Conservation (phyloP, 148 eudicot genomes). For the Tetragonia tetragonoides region DNA sequence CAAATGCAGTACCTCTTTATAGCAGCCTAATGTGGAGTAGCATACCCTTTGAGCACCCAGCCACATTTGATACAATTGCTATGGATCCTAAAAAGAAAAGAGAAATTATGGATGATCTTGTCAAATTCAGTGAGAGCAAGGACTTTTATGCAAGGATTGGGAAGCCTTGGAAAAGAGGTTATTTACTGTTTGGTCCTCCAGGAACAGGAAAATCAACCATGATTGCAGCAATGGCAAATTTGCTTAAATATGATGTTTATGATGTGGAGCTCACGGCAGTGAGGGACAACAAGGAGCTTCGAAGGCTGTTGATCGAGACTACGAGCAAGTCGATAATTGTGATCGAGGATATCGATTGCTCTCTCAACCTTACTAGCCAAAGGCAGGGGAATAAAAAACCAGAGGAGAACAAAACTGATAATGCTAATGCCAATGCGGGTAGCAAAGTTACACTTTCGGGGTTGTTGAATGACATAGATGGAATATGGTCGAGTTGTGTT, state of each 20-base stretch:
- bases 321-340: slow-evolving; percentile 48
- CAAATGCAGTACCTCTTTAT: slow-evolving; percentile 25
- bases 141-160: slow-evolving; percentile 51
- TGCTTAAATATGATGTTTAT: slow-evolving; percentile 40
- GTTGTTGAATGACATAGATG: slow-evolving; percentile 38
- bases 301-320: slow-evolving; percentile 45
- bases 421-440: slow-evolving; percentile 10
- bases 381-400: slow-evolving; percentile 26
- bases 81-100: slow-evolving; percentile 51
- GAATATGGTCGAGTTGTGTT: slow-evolving; percentile 52
- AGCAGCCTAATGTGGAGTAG: slow-evolving; percentile 37
- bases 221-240: slow-evolving; percentile 61
- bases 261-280: slow-evolving; percentile 35
- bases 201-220: slow-evolving; percentile 59
- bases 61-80: slow-evolving; percentile 44
- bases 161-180: slow-evolving; percentile 60
- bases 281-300: slow-evolving; percentile 46
- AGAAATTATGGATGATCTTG: slow-evolving; percentile 51
- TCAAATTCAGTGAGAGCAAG: slow-evolving; percentile 43
- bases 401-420: slow-evolving; percentile 15
- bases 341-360: slow-evolving; percentile 61
- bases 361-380: slow-evolving; percentile 46
- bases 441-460: slow-evolving; percentile 41
- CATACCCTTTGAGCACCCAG: slow-evolving; percentile 55
- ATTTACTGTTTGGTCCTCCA: slow-evolving; percentile 47